Conservation (phyloP, 2,329 filamentous ascomycete species). For the Phyllosticta paracitricarpa region DNA sequence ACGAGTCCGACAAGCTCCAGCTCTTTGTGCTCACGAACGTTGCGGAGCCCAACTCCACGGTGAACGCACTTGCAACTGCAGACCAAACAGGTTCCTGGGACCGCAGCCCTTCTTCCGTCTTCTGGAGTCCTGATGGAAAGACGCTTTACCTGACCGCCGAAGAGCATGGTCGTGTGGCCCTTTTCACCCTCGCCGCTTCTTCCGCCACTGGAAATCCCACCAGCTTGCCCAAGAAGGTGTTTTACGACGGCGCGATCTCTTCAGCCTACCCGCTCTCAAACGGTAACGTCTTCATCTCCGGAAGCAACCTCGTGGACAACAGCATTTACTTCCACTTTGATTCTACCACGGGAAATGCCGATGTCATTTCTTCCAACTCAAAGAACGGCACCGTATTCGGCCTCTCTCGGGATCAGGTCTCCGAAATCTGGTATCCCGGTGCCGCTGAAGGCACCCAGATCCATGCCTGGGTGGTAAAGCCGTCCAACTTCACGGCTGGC, state of each 20-base stretch:
- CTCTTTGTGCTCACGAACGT: constrained; percentile 57
- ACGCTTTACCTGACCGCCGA: constrained; percentile 67
- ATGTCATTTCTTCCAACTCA: constrained; percentile 50
- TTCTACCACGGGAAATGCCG: constrained; percentile 17
- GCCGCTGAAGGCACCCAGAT: constrained; percentile 49
- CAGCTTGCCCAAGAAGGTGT: constrained; percentile 1
- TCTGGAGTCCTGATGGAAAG: constrained; percentile 45
- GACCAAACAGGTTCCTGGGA: constrained; percentile 55
- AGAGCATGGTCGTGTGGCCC: constrained; percentile 55
- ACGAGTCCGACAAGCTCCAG: constrained; percentile 71
- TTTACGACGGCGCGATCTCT: constrained; percentile 11
- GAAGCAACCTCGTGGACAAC: constrained; percentile 62
- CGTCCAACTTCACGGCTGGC: constrained; percentile 50
- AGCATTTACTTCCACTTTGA: constrained; percentile 46
- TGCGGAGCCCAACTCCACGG: constrained; percentile 44
- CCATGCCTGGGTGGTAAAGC: constrained; percentile 61
- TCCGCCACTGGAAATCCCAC: neutral
- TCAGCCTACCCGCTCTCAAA: constrained; percentile 44
- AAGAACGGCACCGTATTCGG: constrained; percentile 58
- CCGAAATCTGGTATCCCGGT: constrained; percentile 60
- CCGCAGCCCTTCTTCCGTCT: constrained; percentile 40
- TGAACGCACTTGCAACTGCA: constrained; percentile 52
- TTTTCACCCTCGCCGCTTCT: constrained; percentile 42
- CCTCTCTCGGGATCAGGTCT: constrained; percentile 52
- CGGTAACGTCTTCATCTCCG: constrained; percentile 51